Conservation (phyloP, 805 yeast species). For the Komagataella pastoris region DNA sequence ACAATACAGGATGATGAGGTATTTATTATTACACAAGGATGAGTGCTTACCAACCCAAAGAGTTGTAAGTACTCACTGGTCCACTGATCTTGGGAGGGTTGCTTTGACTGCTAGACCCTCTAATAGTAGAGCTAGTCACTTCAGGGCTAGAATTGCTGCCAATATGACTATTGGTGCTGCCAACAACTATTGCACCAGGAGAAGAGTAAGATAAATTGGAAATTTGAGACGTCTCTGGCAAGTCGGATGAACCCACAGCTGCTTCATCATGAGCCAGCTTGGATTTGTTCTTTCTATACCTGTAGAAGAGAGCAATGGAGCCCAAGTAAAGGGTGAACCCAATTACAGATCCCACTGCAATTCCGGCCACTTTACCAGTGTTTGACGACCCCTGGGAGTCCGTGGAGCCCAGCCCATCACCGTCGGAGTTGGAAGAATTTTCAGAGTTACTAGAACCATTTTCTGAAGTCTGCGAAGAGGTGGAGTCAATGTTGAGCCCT, state of each 20-base stretch:
- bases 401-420: slow-evolving; percentile 13
- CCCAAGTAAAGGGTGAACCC: slow-evolving; percentile 62
- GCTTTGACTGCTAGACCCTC: slow-evolving; percentile 4
- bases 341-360: slow-evolving; percentile 70
- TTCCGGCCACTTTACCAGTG: slow-evolving; percentile 48
- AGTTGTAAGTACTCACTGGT: slow-evolving; percentile 59
- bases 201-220: slow-evolving; percentile 5
- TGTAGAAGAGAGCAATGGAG: slow-evolving; percentile 40
- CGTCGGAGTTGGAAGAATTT: slow-evolving; percentile 1
- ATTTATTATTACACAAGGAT: too few species aligned
- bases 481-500: slow-evolving; percentile 19
- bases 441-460: slow-evolving; percentile 6
- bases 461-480: slow-evolving; percentile 4
- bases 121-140: slow-evolving; percentile 2
- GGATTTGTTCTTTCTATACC: slow-evolving; percentile 19
- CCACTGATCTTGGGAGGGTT: slow-evolving; percentile 39
- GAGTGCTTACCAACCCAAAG: slow-evolving; percentile 47
- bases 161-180: slow-evolving; percentile 2
- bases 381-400: slow-evolving; percentile 9
- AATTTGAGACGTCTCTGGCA: slow-evolving; percentile 6
- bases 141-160: slow-evolving; percentile 2
- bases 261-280: slow-evolving; percentile 3
- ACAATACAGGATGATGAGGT: neutral
- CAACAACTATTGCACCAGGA: neutral
- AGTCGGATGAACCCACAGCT: slow-evolving; percentile 4